A percentile compares a stretch with the other conserved stretches of the same genome.
phyloP scores from a whole-genome alignment of 2,329 filamentous ascomycete genomes.

The Penicillium concentricum region DNA sequence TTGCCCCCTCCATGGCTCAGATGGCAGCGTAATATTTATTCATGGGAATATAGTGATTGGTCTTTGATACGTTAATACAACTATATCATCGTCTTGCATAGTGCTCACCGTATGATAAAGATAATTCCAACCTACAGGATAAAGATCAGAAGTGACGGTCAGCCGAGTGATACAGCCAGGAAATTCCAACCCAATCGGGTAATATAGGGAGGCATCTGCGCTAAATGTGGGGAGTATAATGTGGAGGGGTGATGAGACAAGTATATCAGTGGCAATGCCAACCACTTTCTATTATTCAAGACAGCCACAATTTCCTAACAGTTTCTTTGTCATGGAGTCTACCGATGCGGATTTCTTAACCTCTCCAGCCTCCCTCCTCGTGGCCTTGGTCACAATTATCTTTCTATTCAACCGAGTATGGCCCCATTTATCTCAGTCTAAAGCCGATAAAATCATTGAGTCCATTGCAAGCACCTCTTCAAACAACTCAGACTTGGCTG shows the following conservation, averaged over 20 bases:
- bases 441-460: not conserved
- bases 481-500: constrained; percentile 5
- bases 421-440: constrained; percentile 8
- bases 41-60: not conserved
- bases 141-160: not conserved
- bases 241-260: constrained; percentile 13
- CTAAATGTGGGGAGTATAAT: constrained; percentile 13
- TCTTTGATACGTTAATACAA: not conserved
- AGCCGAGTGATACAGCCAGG: constrained; percentile 10
- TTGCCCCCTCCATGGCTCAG: constrained; percentile 5
- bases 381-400: constrained; percentile 13
- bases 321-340: constrained; percentile 12
- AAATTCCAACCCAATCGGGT: constrained; percentile 28
- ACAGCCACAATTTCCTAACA: not conserved
- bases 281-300: not conserved
- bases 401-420: constrained; percentile 14
- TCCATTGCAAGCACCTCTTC: not conserved
- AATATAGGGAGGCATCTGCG: constrained; percentile 8
- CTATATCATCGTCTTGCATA: not conserved
- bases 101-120: not conserved
- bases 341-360: constrained; percentile 9
- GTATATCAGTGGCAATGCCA: constrained; percentile 16
- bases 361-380: constrained; percentile 13
- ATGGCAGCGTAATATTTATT: constrained; percentile 15
- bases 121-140: not conserved